Evolutionary conservation across 2,329 filamentous ascomycete genomes (phyloP), one percentile per base, ranked within the genome.

Genomic region (Alternaria consortialis): DNA sequence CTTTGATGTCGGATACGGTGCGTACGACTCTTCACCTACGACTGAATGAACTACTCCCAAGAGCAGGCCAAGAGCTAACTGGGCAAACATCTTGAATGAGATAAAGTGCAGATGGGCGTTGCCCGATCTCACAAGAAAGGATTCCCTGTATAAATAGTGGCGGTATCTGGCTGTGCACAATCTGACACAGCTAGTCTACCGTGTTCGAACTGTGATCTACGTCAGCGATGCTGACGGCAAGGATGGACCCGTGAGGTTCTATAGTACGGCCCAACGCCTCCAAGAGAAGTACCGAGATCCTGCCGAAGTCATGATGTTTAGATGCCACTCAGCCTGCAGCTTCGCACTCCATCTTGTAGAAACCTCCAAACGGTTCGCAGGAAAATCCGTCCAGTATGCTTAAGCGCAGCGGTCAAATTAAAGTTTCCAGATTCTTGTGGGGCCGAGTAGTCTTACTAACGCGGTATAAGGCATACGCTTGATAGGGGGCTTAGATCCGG

Each of bases 51-150:
- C 51, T 31, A 32, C 39, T 12, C 37, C 39, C 9, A 62, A 20
- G 7, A 62, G 34, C 23, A 62, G 43, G 32, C 55, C 39, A 36
- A 58, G 15, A 8, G 39, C 29, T 20, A 54, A 17, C 7, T 17
- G 15, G 7, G 34, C 27, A 23, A 51, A 27, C 59, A 62, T 62
- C 17, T 52, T 51, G 15, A 34, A 52, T 5, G 32, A 52, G 20
- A 15, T 46, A 34, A 5, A 20, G 9, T 36, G 31, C 23, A 39
- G 3, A 25, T 27, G 12, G 34, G 20, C 15, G n/a, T 13, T 34
- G 39, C 20, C 25, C 15, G n/a, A 11, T 13, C 34, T 39, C 15
- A 15, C 8, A 37, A 32, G 23, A 17, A 17, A 7, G 20, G 9
- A 23, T 36, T 46, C 40, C 52, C 17, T 17, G 36, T 58, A 48